phyloP scores from a whole-genome alignment of 768 basidiomycete species.

The Lanmaoa pseudosensibilis region DNA sequence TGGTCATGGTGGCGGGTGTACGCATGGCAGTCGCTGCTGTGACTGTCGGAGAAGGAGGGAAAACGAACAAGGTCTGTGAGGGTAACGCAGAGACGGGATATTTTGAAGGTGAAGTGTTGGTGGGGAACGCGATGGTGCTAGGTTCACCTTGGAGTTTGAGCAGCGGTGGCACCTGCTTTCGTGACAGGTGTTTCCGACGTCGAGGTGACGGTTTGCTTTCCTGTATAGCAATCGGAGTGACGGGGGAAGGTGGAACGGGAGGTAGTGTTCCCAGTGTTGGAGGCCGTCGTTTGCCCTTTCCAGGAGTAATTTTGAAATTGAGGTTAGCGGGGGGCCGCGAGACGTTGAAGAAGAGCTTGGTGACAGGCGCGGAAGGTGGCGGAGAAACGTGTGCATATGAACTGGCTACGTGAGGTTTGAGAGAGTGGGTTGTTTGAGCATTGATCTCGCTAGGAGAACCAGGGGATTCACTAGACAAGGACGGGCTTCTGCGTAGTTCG shows the following conservation, averaged over 20 bases:
- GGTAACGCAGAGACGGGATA: conserved; percentile 45
- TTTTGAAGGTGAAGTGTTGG: conserved; percentile 22
- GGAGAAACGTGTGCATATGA: conserved; percentile 12
- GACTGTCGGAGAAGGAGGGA: conserved; percentile 74
- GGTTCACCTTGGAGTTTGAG: conserved; percentile 45
- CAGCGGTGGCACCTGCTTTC: conserved; percentile 56
- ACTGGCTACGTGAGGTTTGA: conserved; percentile 19
- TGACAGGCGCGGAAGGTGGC: conserved; percentile 56
- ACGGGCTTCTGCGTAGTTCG: conserved; percentile 36
- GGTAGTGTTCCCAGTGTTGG: conserved; percentile 61
- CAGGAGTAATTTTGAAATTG: conserved; percentile 47
- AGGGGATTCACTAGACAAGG: conserved; percentile 35
- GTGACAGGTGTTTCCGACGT: conserved; percentile 50
- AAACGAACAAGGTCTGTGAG: conserved; percentile 84
- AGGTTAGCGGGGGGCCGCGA: conserved; percentile 48
- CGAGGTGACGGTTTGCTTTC: conserved; percentile 34
- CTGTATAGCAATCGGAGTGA: conserved; percentile 49
- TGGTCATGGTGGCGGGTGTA: conserved; percentile 80
- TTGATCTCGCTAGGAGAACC: conserved; percentile 36
- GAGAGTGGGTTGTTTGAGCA: conserved; percentile 21
- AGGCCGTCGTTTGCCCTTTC: conserved; percentile 60
- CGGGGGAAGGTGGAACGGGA: conserved; percentile 72
- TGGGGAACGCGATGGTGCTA: conserved; percentile 30
- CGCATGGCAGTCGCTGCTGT: conserved; percentile 44
- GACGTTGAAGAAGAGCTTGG: conserved; percentile 56